Evolutionary conservation across 2,329 filamentous ascomycete genomes (phyloP).

Genomic region (Fusarium multiceps): DNA sequence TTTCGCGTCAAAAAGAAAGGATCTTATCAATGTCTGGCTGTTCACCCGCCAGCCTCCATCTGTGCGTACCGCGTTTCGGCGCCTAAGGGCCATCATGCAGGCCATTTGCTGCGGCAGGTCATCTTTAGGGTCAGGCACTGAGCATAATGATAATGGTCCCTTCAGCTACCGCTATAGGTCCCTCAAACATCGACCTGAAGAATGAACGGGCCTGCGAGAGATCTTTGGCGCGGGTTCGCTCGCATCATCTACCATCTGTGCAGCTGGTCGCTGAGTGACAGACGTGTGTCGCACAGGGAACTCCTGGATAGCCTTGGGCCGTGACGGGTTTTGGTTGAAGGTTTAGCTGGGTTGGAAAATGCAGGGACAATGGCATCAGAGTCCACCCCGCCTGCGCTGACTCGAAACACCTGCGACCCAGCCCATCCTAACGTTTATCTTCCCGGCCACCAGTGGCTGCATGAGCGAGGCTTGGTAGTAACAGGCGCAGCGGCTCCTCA

Average conservation of each 20-base stretch:
- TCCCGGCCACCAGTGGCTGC: conserved; percentile 10
- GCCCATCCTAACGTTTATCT: conserved; percentile 2
- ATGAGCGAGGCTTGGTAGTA: conserved; percentile 21
- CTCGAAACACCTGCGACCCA: conserved; percentile 6
- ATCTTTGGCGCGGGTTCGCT: conserved; percentile 31
- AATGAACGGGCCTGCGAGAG: conserved; percentile 38
- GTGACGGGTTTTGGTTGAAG: conserved; percentile 22
- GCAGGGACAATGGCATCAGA: conserved; percentile 32
- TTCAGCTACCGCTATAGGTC: conserved; percentile 31
- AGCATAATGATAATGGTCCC: conserved; percentile 23
- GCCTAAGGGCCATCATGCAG: conserved; percentile 15
- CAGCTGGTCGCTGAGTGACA: conserved; percentile 35
- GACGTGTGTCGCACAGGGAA: conserved; percentile 42
- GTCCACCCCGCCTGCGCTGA: conserved; percentile 29
- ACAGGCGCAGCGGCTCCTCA: conserved; percentile 23
- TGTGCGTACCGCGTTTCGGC: conserved; percentile 25
- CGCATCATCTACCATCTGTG: conserved; percentile 39
- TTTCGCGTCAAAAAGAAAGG: conserved; percentile 4
- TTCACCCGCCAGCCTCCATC: conserved; percentile 16
- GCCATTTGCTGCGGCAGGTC: conserved; percentile 14
- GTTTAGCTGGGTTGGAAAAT: conserved; percentile 17
- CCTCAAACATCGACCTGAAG: conserved; percentile 17
- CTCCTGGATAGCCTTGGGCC: conserved; percentile 28
- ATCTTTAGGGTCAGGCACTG: conserved; percentile 15
- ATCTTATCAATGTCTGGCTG: not conserved